Evolutionary conservation across 192 early-diverging fungal species (phyloP), one percentile per base, ranked within the genome.

Genomic region (Fimicolochytrium jonesii): DNA sequence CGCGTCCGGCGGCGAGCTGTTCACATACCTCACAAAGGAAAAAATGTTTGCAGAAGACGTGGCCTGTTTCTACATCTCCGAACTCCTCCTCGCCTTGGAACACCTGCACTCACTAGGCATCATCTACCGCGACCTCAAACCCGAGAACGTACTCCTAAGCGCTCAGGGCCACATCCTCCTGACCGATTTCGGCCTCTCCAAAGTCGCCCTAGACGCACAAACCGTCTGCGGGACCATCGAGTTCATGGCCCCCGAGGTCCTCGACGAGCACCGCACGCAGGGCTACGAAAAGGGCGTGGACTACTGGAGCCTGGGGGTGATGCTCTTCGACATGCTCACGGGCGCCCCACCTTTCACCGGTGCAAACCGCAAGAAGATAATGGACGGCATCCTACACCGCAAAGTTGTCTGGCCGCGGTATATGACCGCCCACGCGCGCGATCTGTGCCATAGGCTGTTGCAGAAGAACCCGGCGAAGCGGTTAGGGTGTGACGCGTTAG

Each of bases 171-270:
- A 95, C 66, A 67, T 94, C 29, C 66, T 91, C n/a, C 72, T 97
- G 50, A 94, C 92, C 1, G 94, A 97, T 68, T 97, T 95, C 80
- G 94, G 94, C 1, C 79, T 97, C 1, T 87, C 85, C n/a, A 97
- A 97, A 71, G 92, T 89, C 4, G 68, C 70, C 31, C 47, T 72
- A 17, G 65, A 71, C 32, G 73, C 87, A 75, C 28, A 74, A 59
- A 59, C 87, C 0, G 74, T 92, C 20, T 92, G 90, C 70, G 90
- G 90, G 13, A 89, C 90, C 4, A 76, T 83, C 6, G 87, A 91
- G 59, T 92, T 87, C 56, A 85, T 88, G 59, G 90, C 88, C 2
- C 88, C 88, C 7, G 71, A 79, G 61, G 66, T 81, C 9, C 28
- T 84, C 2, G 46, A 70, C 23, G 67, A 75, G 28, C 53, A 56